These are phyloP conservation scores for Colletotrichum sp. DNA, from an alignment of 2,329 filamentous ascomycete species.

Conservation along the genomic window DNA sequence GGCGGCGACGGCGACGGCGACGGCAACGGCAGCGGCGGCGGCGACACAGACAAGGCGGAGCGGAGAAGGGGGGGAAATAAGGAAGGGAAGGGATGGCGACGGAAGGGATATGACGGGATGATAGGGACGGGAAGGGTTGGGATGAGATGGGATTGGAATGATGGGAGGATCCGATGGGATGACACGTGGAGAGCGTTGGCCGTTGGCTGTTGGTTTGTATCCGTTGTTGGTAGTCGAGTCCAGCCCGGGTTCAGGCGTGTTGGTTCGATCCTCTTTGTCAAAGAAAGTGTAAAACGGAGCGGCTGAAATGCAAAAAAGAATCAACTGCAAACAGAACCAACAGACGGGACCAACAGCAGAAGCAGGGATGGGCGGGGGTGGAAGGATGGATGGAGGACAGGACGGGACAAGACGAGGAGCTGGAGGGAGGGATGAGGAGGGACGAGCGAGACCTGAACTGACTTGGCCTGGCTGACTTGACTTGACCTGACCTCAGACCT, in stretches of 20 bases:
- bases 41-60: neutral
- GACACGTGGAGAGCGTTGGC: constrained; percentile 6
- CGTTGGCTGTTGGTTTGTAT: neutral
- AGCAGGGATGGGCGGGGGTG: neutral
- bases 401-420: neutral
- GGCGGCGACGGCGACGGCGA: neutral
- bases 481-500: neutral
- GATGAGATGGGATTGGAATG: neutral
- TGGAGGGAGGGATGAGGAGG: neutral
- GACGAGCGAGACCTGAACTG: neutral
- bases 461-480: neutral
- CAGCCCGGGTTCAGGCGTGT: neutral
- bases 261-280: neutral
- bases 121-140: neutral
- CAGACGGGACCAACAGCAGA: neutral
- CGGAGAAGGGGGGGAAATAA: neutral
- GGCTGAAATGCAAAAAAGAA: neutral
- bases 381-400: neutral
- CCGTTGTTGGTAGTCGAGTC: neutral
- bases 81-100: neutral
- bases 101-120: neutral
- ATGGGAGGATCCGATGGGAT: neutral
- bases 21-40: neutral
- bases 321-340: neutral
- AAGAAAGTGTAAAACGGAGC: neutral